Evolutionary conservation across 768 basidiomycete genomes (phyloP).

Genomic region (Lentinus brumalis): DNA sequence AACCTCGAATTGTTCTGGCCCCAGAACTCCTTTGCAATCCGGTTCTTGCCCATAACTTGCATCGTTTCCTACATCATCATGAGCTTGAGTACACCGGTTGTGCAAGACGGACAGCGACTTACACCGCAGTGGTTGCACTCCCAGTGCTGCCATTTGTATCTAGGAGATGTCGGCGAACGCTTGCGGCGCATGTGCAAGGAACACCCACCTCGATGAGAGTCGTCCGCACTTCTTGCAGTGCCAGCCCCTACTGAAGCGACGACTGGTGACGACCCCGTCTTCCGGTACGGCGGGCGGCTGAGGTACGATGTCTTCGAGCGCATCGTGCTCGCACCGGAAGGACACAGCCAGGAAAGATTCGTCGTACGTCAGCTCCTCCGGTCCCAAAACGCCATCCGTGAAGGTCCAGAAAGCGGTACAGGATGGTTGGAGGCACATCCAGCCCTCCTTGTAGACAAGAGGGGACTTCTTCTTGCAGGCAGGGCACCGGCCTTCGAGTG

Average conservation of each 20-base stretch:
- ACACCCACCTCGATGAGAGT: constrained; percentile 66
- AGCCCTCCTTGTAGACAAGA: constrained; percentile 53
- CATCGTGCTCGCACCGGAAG: constrained; percentile 30
- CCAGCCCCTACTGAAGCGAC: constrained; percentile 64
- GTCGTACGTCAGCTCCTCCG: constrained; percentile 47
- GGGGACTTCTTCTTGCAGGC: constrained; percentile 49
- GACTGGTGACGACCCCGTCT: constrained; percentile 50
- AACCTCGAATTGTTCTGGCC: constrained; percentile 21
- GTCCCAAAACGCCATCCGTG: constrained; percentile 23
- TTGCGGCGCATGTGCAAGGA: neutral
- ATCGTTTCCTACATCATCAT: constrained; percentile 11
- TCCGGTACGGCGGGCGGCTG: constrained; percentile 29
- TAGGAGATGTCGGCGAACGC: constrained; percentile 30
- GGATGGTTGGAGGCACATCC: constrained; percentile 64
- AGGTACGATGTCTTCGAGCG: constrained; percentile 44
- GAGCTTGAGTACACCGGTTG: neutral
- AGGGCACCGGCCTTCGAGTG: constrained; percentile 36
- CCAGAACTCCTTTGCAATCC: constrained; percentile 42
- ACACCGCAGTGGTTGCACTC: constrained; percentile 68
- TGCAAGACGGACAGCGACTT: constrained; percentile 9
- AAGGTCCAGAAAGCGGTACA: constrained; percentile 61
- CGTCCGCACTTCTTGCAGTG: constrained; percentile 72
- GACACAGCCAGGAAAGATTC: constrained; percentile 45
- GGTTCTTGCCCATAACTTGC: constrained; percentile 22
- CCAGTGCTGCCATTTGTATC: constrained; percentile 76